phyloP scores from a whole-genome alignment of 1,284 basidiomycete species.

The Pterula multifida region DNA sequence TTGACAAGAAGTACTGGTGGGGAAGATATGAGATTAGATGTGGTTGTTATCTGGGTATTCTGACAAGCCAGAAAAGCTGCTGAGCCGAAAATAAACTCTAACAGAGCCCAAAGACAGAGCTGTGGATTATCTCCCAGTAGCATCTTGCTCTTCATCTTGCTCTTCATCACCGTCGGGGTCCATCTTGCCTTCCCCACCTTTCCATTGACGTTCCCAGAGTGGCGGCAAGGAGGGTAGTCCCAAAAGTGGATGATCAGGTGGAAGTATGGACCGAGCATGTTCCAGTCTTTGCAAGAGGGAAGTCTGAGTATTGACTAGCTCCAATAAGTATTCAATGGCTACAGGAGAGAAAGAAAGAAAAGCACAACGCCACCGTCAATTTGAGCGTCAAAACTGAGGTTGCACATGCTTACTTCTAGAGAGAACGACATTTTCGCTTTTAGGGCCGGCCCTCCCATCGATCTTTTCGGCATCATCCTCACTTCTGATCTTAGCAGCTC shows the following conservation, averaged over 20 bases:
- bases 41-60: not conserved
- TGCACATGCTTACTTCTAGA: constrained; percentile 55
- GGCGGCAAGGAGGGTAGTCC: constrained; percentile 25
- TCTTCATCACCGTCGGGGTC: constrained; percentile 35
- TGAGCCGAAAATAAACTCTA: not conserved
- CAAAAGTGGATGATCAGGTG: constrained; percentile 43
- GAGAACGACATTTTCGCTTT: constrained; percentile 77
- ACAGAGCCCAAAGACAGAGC: not conserved
- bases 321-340: constrained; percentile 80
- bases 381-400: constrained; percentile 2
- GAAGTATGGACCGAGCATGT: constrained; percentile 41
- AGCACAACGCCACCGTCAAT: too few relatives aligned
- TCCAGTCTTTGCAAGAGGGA: constrained; percentile 45
- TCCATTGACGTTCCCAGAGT: constrained; percentile 70
- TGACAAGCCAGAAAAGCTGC: not conserved
- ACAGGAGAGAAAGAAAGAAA: constrained; percentile 7
- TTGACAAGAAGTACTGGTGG: not conserved
- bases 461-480: constrained; percentile 41
- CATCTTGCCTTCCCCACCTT: constrained; percentile 44
- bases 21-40: not conserved
- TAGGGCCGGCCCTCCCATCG: constrained; percentile 72
- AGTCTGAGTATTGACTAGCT: constrained; percentile 45
- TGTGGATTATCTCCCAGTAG: not conserved
- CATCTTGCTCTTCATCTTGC: constrained; percentile 27
- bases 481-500: constrained; percentile 28